Base-by-base conservation (phyloP, 345 rosid species). In the Pugionium dolabratum region DNA sequence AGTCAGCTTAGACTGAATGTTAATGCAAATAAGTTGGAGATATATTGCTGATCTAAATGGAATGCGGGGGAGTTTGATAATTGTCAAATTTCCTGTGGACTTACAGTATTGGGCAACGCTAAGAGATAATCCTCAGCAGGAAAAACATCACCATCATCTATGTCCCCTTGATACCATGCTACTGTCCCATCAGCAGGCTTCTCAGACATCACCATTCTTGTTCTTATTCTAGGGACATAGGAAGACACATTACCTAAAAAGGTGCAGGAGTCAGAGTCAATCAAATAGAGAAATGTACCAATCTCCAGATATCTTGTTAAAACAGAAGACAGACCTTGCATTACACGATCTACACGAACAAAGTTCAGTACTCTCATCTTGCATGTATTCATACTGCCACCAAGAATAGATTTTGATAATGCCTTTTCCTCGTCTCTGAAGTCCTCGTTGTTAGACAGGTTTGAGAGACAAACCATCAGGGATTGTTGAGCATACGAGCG, bases 171-270 rank as follows among this genome's bases (percentile, higher is more conserved):
- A 72, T 76, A 78, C 83, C 91, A 75, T 62, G 91, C 95, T 54
- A 95, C 86, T 28, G 95, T 87, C 70, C 96, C 95, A 76, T 88
- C 91, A 30, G 72, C 76, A 57, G 82, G 81, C 80, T 87, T 94
- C 84, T 90, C 89, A 66, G 83, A 82, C 91, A 94, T 66, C 26
- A 86, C 73, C 85, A 94, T 72, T 66, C 73, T 84, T 71, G 83
- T 75, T 49, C 62, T 76, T 67, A 74, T 32, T 75, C 73, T 78
- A 57, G 73, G 81, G 62, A 85, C 78, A n/a, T 47, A 9, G 59
- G 81, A 75, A 34, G 81, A 70, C 34, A 29, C 78, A 70, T 70
- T 9, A 61, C 68, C 72, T 73, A 59, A 54, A 47, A 57, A 60
- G 32, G 67, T 32, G 67, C 33, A 45, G 59, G 66, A 27, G 71